A percentile compares a stretch with the other conserved stretches of the same genome.
Conservation (phyloP, 768 basidiomycete species). For the Suillus brevipes region DNA sequence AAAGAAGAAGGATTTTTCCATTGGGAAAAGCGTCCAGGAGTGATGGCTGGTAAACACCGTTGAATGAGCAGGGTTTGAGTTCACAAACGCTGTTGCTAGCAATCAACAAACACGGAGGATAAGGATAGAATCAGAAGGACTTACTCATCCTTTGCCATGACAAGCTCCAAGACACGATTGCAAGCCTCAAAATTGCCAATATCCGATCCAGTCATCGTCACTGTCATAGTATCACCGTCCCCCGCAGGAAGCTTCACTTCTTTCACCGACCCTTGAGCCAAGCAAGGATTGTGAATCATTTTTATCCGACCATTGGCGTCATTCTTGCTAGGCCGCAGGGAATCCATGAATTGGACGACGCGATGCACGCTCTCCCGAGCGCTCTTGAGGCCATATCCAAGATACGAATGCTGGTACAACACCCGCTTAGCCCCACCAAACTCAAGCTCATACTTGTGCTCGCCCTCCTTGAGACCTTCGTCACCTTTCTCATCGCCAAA, state of each 20-base stretch:
- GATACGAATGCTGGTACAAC: constrained; percentile 96
- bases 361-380: constrained; percentile 84
- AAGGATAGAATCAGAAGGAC: constrained; percentile 33
- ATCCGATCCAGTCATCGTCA: constrained; percentile 85
- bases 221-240: constrained; percentile 44
- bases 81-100: constrained; percentile 66
- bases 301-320: constrained; percentile 8
- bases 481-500: constrained; percentile 45
- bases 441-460: constrained; percentile 84
- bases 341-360: constrained; percentile 83
- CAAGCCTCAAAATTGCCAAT: constrained; percentile 87
- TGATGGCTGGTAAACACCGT: constrained; percentile 96
- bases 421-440: constrained; percentile 73
- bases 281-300: constrained; percentile 68
- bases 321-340: constrained; percentile 34
- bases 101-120: not conserved
- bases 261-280: constrained; percentile 65
- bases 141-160: constrained; percentile 93
- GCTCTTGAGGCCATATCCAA: constrained; percentile 94
- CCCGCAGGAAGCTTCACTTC: constrained; percentile 61
- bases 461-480: constrained; percentile 64
- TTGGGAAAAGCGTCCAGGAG: constrained; percentile 83
- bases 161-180: constrained; percentile 77
- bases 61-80: constrained; percentile 93
- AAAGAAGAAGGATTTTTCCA: constrained; percentile 87